Base-by-base conservation (phyloP, 1,139 yeast species). In the Yamadazyma diddensiae region DNA sequence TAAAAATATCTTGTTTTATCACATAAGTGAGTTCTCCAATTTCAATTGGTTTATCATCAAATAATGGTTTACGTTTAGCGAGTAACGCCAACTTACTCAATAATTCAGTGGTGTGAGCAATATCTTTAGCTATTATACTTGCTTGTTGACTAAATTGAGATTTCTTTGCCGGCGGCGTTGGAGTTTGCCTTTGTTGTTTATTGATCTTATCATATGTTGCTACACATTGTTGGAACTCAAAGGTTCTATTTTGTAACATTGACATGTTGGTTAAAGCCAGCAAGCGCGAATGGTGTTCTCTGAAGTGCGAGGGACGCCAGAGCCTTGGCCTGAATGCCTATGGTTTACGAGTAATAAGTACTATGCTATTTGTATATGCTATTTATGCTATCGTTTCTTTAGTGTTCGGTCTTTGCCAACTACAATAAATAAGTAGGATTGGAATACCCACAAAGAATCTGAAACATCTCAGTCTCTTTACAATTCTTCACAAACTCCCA, bases 1-100 rank as follows among this genome's bases (percentile, higher is more conserved):
- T 77, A 54, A 90, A 83, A 26, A 94, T 86, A 54, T 88, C 95
- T 55, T 92, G 96, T 53, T 92, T 94, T 51, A 92, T 88, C 30
- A 92, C 84, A 52, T 83, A 86, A 1, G 98, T 88, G 45, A 94
- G 68, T 56, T 92, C 97, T 13, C 92, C 86, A 41, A 94, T 86
- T 54, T 92, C 98, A 19, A 85, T 81, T 1, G 98, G 97, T 46
- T 84, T 81, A 57, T 94, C 98, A 53, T 90, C 96, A 49, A 92
- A 86, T 51, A 92, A 62, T n/a, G 97, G 95, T 55, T 88, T 90
- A 47, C 90, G 69, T 55, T 83, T 86, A 7, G 98, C 97, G 42
- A 92, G 59, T 28, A 77, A 49, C 1, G 98, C 96, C 31, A 92
- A 68, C 47, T 88, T 82, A 30, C 84, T 79, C 38, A 94, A 69